These are phyloP conservation scores for Penicillium parvum DNA, from an alignment of 495 filamentous ascomycete species.

Conservation along the genomic window DNA sequence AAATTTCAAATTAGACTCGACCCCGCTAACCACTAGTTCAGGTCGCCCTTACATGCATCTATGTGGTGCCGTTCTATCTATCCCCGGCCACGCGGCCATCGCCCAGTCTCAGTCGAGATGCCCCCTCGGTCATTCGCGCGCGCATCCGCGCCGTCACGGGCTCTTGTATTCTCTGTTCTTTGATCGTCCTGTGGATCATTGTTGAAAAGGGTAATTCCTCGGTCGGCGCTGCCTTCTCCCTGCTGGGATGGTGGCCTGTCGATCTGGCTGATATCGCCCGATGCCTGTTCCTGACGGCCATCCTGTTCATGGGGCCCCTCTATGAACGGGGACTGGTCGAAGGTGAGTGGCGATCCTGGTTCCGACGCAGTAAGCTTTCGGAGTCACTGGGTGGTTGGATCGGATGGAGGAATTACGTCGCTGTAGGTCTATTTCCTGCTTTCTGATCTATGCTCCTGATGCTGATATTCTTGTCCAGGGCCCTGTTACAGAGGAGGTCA, in stretches of 20 bases:
- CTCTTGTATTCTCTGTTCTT: constrained; percentile 59
- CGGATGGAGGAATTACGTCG: constrained; percentile 62
- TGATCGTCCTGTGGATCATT: constrained; percentile 59
- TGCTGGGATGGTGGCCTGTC: constrained; percentile 73
- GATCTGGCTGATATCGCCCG: constrained; percentile 54
- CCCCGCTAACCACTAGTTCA: constrained; percentile 25
- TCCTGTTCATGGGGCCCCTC: constrained; percentile 82
- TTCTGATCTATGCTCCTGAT: background rate
- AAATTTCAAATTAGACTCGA: background rate
- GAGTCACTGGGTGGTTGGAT: constrained; percentile 56
- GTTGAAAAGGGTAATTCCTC: constrained; percentile 40
- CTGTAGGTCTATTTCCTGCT: constrained; percentile 37
- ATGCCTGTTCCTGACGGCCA: constrained; percentile 60
- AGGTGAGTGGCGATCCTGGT: constrained; percentile 63
- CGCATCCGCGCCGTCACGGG: constrained; percentile 73
- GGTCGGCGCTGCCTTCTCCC: constrained; percentile 50
- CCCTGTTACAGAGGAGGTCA: constrained; percentile 85
- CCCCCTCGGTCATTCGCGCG: constrained; percentile 82
- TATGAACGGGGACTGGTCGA: constrained; percentile 72
- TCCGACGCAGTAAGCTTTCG: constrained; percentile 36
- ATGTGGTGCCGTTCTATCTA: constrained; percentile 89
- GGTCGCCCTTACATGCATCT: constrained; percentile 74
- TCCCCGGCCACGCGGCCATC: constrained; percentile 75
- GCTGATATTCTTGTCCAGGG: constrained; percentile 48
- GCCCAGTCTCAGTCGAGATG: constrained; percentile 76